Base-by-base conservation (phyloP, 441 rosid genomes). In the Lepidium campestre region DNA sequence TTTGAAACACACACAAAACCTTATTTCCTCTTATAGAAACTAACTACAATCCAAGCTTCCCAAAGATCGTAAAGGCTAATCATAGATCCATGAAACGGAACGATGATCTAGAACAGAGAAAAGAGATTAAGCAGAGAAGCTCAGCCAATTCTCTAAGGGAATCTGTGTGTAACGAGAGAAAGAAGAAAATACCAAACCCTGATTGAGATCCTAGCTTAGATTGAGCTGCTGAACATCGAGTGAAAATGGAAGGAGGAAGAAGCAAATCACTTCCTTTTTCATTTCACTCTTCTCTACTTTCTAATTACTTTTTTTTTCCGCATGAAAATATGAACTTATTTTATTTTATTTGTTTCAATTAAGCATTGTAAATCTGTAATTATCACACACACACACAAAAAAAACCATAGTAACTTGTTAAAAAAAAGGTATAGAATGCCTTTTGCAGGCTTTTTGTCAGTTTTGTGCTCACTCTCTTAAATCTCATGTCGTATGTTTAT, bases 191-290 rank as follows among this genome's bases (percentile, higher is more conserved):
- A 59, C 52, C 66, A 14, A 14, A 40, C 31, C 7, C 60, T 31
- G 66, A 59, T 57, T 39, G 49, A 67, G 65, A 68, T 47, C 72
- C 25, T 36, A 68, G 73, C 67, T 66, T 66, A 66, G 71, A 54
- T 59, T 68, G 27, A 25, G 60, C 66, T 19, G 67, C 36, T 58
- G 11, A 68, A 49, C 45, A 49, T 59, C 53, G 19, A 59, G 60
- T 59, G 60, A 44, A 59, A 52, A 68, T 68, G 53, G 67, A 48
- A 57, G 66, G 50, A 57, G 8, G 72, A 57, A 58, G 59, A 68
- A 57, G 72, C 66, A 4, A 29, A 31, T 8, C 52, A 49, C 59
- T 59, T 50, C 41, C 57, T n/a, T 37, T 48, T 67, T 57, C 65
- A 7, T 46, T 47, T 46, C 47, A 46, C 65, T 57, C 65, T 47